These are phyloP conservation scores for Didymella pomorum DNA, from an alignment of 2,329 filamentous ascomycete genomes.

Conservation along the genomic window DNA sequence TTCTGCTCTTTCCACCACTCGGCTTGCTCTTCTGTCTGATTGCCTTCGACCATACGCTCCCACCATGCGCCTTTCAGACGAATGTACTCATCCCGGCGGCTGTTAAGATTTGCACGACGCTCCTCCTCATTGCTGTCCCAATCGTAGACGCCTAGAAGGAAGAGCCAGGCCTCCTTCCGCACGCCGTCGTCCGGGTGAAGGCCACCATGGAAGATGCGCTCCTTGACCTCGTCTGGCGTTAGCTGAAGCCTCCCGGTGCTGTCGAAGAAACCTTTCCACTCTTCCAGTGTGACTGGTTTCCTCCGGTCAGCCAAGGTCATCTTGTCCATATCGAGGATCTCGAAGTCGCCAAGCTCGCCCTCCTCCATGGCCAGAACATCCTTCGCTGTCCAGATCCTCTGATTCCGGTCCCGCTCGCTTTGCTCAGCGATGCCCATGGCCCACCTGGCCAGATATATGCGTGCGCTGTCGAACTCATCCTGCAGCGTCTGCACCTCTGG, in stretches of 20 bases:
- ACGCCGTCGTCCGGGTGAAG: constrained; percentile 89
- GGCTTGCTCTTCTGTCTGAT: constrained; percentile 78
- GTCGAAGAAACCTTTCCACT: constrained; percentile 95
- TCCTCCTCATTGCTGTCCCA: constrained; percentile 93
- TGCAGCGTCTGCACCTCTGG: constrained; percentile 94
- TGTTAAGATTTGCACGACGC: constrained; percentile 81
- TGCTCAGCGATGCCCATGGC: constrained; percentile 99
- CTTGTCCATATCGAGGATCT: constrained; percentile 82
- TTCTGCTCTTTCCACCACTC: constrained; percentile 98
- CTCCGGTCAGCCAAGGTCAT: constrained; percentile 79
- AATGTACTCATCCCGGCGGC: constrained; percentile 90
- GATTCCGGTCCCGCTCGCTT: constrained; percentile 84
- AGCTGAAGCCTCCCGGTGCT: constrained; percentile 76
- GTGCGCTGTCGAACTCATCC: constrained; percentile 95
- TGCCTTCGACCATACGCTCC: constrained; percentile 87
- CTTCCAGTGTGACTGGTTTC: constrained; percentile 77
- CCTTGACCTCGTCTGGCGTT: constrained; percentile 92
- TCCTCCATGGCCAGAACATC: constrained; percentile 95
- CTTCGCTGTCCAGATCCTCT: constrained; percentile 89
- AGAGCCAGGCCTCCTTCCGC: constrained; percentile 95
- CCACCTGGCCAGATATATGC: constrained; percentile 94
- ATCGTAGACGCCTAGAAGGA: constrained; percentile 87
- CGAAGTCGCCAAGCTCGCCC: constrained; percentile 94
- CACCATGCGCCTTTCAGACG: constrained; percentile 95
- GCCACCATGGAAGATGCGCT: constrained; percentile 95